Conservation (phyloP, 139 green algal species). For the Volvox africanus region DNA sequence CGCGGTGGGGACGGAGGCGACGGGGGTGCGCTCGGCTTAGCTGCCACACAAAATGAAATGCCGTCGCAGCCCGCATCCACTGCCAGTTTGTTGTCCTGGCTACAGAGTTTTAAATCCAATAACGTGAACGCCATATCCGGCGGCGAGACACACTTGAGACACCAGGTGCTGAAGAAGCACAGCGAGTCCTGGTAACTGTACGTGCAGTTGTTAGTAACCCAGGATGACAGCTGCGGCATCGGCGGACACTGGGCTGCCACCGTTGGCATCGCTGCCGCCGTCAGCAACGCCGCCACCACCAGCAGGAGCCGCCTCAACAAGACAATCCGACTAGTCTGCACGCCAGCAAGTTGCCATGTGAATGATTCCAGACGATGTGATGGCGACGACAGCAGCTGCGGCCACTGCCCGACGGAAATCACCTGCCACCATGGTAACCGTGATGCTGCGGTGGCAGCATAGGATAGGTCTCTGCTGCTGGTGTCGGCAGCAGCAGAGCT, state of each 20-base stretch:
- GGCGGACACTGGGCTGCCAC: conserved; percentile 31
- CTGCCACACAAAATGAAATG: not conserved
- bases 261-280: not conserved
- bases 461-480: not conserved
- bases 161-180: conserved; percentile 31
- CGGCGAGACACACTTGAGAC: conserved; percentile 23
- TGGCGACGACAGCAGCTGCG: no score
- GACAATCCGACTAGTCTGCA: no score
- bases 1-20: not conserved
- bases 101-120: conserved; percentile 25
- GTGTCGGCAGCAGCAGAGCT: not conserved
- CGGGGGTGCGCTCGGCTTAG: not conserved
- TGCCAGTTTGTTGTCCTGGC: not conserved
- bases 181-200: conserved; percentile 16
- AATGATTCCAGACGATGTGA: no score
- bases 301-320: not conserved
- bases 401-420: no score
- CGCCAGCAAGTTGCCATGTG: no score
- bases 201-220: not conserved
- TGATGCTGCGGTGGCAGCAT: no score
- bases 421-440: no score
- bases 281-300: not conserved
- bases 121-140: conserved; percentile 15
- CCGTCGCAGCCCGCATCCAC: conserved; percentile 24
- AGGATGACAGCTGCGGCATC: not conserved